Base-by-base conservation (phyloP, 768 basidiomycete species). In the Lactifluus pinguis region DNA sequence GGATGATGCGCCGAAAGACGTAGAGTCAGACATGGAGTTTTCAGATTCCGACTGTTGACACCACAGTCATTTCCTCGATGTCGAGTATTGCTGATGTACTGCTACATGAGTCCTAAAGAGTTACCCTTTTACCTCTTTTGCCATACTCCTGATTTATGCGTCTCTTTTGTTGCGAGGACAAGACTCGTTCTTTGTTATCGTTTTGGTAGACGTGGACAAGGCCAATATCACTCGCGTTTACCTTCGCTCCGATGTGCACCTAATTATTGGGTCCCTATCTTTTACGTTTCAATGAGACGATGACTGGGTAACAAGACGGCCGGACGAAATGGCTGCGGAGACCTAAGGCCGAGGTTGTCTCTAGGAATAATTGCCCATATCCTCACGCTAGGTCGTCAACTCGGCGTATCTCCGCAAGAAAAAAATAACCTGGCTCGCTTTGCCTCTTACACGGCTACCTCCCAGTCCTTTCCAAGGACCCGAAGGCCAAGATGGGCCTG, bases 1-100 rank as follows among this genome's bases (percentile, higher is more conserved):
- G n/a, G 51, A 39, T 34, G 29, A 59, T 32, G 4, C 19, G 3
- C n/a, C 48, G 17, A 53, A 56, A 32, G 49, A 64, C 13, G 65
- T 55, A 14, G 70, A 69, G 19, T 60, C 65, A 0, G 70, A 76
- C 55, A 72, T 73, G 72, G 72, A 76, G 53, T 30, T 76, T 44
- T 75, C 75, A 5, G 73, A 74, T 53, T 72, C 61, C 38, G 57
- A 69, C 42, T 56, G 63, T 19, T 58, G 39, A 57, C 25, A 10
- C 9, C 8, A 25, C 29, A 6, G 17, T 30, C 8, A 14, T 30
- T 15, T 30, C 7, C 21, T 30, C 2, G 29, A 15, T 15, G 10
- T 11, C 11, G 15, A 42, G 7, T 6, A 42, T 17, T 15, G 15
- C 41, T 17, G 41, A 38, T 38, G 50, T 5, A 11, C 32, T 13